These are phyloP conservation scores for Penicillium sp. DNA, from an alignment of 2,329 filamentous ascomycete genomes.

Conservation along the genomic window DNA sequence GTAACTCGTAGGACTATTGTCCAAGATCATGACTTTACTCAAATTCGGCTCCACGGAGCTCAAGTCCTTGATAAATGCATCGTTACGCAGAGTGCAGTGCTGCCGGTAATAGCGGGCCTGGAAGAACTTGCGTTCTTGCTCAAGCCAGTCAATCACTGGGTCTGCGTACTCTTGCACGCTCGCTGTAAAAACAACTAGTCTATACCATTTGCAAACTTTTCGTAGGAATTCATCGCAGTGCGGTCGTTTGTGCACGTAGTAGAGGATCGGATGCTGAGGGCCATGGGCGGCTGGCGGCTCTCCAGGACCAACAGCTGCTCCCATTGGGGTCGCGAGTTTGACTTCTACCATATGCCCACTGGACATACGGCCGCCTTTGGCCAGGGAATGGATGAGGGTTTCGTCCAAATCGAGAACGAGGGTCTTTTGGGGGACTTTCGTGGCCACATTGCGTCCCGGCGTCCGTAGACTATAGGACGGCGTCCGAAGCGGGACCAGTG, in stretches of 20 bases:
- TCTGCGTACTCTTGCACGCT: slow-evolving; percentile 98
- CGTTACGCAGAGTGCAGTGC: slow-evolving; percentile 92
- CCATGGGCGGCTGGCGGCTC: slow-evolving; percentile 65
- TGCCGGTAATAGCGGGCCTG: slow-evolving; percentile 90
- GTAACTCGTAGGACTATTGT: slow-evolving; percentile 97
- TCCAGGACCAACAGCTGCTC: slow-evolving; percentile 32
- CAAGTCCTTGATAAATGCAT: slow-evolving; percentile 96
- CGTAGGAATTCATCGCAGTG: slow-evolving; percentile 95
- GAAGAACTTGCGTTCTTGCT: slow-evolving; percentile 95
- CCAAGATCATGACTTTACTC: slow-evolving; percentile 97
- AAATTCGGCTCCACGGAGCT: slow-evolving; percentile 94
- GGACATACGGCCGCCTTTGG: slow-evolving; percentile 91
- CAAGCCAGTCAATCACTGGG: slow-evolving; percentile 97
- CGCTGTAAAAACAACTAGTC: slow-evolving; percentile 91
- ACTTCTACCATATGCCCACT: slow-evolving; percentile 99
- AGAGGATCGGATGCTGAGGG: slow-evolving; percentile 91
- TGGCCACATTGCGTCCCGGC: slow-evolving; percentile 8
- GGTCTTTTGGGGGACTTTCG: slow-evolving; percentile 73
- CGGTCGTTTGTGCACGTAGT: slow-evolving; percentile 97
- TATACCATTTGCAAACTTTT: slow-evolving; percentile 97
- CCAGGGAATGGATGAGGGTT: slow-evolving; percentile 96
- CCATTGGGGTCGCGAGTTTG: slow-evolving; percentile 56
- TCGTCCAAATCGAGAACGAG: slow-evolving; percentile 94
- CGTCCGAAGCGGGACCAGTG: slow-evolving; percentile 81
- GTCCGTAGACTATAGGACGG: slow-evolving; percentile 69